phyloP scores from a whole-genome alignment of 495 filamentous ascomycete genomes.

The Coniosporium apollinis region DNA sequence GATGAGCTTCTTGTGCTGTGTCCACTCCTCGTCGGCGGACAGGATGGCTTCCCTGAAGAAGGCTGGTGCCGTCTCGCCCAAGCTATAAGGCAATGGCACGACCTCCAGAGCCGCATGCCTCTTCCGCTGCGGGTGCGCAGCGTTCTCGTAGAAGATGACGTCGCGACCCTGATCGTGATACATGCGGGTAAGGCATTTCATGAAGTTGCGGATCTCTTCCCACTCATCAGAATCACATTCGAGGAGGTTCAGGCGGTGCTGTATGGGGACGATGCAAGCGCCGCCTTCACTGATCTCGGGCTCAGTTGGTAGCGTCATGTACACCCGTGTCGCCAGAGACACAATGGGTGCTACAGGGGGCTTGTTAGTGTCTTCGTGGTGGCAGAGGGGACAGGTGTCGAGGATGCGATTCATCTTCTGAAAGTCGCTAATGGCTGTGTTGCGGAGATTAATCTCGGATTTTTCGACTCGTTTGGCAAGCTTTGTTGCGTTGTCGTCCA shows the following conservation, averaged over 20 bases:
- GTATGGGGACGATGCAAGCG: conserved; percentile 75
- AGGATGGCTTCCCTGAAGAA: conserved; percentile 95
- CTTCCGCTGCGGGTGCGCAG: conserved; percentile 60
- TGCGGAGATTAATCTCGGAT: conserved; percentile 76
- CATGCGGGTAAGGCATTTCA: conserved; percentile 87
- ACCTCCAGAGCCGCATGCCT: conserved; percentile 74
- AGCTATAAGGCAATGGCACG: conserved; percentile 70
- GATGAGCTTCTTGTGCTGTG: conserved; percentile 85
- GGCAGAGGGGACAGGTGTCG: conserved; percentile 78
- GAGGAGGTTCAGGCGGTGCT: conserved; percentile 75
- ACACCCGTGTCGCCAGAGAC: conserved; percentile 76
- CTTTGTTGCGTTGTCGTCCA: conserved; percentile 90
- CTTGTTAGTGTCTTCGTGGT: conserved; percentile 73
- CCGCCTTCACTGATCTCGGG: conserved; percentile 75
- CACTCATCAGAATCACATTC: conserved; percentile 99
- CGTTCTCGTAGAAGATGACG: conserved; percentile 96
- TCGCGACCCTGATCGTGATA: conserved; percentile 82
- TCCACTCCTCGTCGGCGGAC: conserved; percentile 75
- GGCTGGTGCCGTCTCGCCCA: conserved; percentile 79
- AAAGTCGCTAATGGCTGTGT: conserved; percentile 72
- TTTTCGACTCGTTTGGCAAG: conserved; percentile 80
- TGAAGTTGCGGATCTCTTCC: conserved; percentile 98
- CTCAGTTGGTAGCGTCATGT: conserved; percentile 73
- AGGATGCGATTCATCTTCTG: conserved; percentile 80
- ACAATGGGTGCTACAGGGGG: conserved; percentile 79